A percentile compares a stretch with the other conserved stretches of the same genome.
Evolutionary conservation across 2,329 filamentous ascomycete species (phyloP).

Genomic region (Xylaria arbuscula): DNA sequence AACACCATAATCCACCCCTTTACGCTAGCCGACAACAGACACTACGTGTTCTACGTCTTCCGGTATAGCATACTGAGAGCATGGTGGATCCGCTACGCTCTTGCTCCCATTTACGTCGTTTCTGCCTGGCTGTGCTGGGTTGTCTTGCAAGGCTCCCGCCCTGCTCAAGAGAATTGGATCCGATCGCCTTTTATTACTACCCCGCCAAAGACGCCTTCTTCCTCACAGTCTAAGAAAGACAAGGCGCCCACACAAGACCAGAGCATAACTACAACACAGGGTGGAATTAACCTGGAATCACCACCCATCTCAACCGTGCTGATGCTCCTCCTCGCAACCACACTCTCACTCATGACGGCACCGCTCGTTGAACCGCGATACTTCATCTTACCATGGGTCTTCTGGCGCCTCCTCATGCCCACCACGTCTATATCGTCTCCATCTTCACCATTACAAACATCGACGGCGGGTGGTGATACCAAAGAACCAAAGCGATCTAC

Average conservation of each 20-base stretch:
- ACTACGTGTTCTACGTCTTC: conserved; percentile 98
- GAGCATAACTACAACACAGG: background rate
- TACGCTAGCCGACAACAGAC: conserved; percentile 93
- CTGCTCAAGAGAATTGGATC: conserved; percentile 23
- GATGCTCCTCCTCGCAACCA: conserved; percentile 73
- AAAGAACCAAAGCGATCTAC: background rate
- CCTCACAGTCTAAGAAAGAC: background rate
- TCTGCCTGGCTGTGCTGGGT: conserved; percentile 76
- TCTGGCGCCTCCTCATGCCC: conserved; percentile 87
- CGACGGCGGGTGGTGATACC: background rate
- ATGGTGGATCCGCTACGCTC: conserved; percentile 71
- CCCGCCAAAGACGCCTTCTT: background rate
- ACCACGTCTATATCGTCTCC: conserved; percentile 50
- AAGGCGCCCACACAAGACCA: background rate
- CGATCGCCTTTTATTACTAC: conserved; percentile 34
- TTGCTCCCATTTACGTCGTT: conserved; percentile 75
- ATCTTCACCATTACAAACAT: background rate
- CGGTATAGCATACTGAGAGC: conserved; percentile 79
- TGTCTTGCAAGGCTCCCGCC: conserved; percentile 62
- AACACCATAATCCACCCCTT: conserved; percentile 98
- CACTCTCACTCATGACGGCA: conserved; percentile 84
- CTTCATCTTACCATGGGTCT: conserved; percentile 93
- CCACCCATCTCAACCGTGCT: conserved; percentile 63
- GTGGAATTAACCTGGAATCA: conserved; percentile 12
- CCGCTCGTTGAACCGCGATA: conserved; percentile 96